Base-by-base conservation (phyloP, 2,329 filamentous ascomycete genomes). In the Nemania serpens region DNA sequence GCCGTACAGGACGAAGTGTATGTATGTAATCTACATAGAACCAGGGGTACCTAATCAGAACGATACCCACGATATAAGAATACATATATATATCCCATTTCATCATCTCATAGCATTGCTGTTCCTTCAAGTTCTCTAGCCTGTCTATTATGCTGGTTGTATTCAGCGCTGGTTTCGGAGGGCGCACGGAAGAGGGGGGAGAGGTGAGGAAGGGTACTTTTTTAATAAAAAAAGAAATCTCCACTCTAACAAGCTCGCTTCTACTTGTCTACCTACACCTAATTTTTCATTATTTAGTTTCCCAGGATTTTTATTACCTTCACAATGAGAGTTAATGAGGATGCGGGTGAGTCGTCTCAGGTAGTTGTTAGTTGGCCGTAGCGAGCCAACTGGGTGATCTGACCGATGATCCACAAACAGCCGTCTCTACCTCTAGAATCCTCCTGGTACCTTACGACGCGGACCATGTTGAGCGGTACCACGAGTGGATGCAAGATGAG, bases 401-500 rank as follows among this genome's bases (percentile, higher is more conserved):
- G 36, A 39, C 11, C 11, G 36, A n/a, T 39, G 4, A 5, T 3
- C 5, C 13, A 4, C 9, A 47, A 17, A 22, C 4, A 96, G 91
- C 88, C 17, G 78, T 96, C 34, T 82, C 84, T 2, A 89, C 89
- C 1, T 76, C 83, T 4, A 80, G 80, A 51, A 79, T 91, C 46
- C 83, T 96, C 17, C 83, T 98, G 10, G 92, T 97, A 10, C 93
- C 93, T 0, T 97, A 97, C 76, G 88, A 89, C 64, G 77, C 82
- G 39, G 89, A 88, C 71, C 94, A 97, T 79, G 94, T 98, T 22
- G 82, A 82, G 15, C 87, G 83, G 39, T 97, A 97, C 74, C 91
- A 97, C 73, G 79, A 82, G 70, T 98, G 94, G 94, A 97, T 98
- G 93, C 84, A 93, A 79, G 88, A 95, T 70, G 83, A 88, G 53